phyloP scores from a whole-genome alignment of 257 asterid species.

The Fraxinus americana region DNA sequence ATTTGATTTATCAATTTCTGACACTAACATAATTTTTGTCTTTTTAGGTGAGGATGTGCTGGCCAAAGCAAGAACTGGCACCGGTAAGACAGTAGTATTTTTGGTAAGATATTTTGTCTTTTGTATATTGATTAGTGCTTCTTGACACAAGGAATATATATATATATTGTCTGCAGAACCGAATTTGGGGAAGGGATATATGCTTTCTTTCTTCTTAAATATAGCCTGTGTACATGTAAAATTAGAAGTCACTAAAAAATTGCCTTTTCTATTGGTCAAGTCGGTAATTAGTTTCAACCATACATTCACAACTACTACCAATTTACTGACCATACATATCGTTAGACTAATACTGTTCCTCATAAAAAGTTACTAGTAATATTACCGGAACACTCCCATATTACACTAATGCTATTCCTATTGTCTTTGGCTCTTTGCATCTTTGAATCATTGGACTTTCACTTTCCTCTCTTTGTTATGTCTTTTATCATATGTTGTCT shows the following conservation, averaged over 20 bases:
- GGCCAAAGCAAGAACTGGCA: slow-evolving; percentile 99
- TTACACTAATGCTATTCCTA: background rate
- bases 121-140: background rate
- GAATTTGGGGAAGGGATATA: slow-evolving; percentile 3
- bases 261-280: no score
- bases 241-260: no score
- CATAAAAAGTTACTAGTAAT: no score
- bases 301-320: no score
- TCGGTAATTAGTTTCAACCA: no score
- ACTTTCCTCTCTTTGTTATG: background rate
- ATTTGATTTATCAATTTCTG: slow-evolving; percentile 5
- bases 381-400: background rate
- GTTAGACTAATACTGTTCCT: no score
- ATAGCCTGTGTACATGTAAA: background rate
- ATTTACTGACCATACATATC: no score
- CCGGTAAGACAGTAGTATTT: slow-evolving; percentile 96
- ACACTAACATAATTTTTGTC: slow-evolving; percentile 21
- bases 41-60: slow-evolving; percentile 89
- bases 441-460: no score
- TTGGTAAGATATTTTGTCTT: slow-evolving; percentile 54
- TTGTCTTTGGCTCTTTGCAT: background rate
- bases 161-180: background rate
- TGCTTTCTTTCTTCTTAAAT: background rate
- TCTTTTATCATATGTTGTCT: background rate
- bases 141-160: background rate